Conservation (phyloP, 176 grass and related monocot genomes). For the Saccharum spontaneum region DNA sequence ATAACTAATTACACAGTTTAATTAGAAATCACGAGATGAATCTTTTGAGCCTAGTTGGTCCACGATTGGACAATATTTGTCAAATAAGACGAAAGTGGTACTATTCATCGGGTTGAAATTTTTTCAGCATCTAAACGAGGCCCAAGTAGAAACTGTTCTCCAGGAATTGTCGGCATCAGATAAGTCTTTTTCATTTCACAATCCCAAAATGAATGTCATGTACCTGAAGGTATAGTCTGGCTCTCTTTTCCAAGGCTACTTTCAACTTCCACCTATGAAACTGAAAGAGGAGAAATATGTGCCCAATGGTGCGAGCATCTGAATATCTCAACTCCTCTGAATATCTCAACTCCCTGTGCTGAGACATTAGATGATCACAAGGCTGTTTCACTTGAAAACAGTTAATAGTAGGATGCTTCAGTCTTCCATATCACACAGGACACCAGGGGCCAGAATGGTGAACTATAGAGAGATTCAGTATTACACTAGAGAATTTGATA, state of each 20-base stretch:
- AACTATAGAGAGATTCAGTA: constrained; percentile 20
- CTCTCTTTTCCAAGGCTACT: constrained; percentile 20
- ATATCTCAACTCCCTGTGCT: neutral
- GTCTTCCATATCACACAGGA: neutral
- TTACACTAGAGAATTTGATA: constrained; percentile 12
- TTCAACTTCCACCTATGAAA: constrained; percentile 19
- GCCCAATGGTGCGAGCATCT: neutral
- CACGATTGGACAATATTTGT: no score
- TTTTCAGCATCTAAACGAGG: no score
- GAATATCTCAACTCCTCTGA: neutral
- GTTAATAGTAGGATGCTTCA: neutral
- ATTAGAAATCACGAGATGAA: no score
- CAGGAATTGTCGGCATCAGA: constrained; percentile 39
- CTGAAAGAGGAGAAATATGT: neutral
- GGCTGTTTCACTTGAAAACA: neutral
- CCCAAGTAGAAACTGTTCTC: constrained; percentile 4
- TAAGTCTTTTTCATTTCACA: constrained; percentile 37
- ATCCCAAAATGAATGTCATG: constrained; percentile 41
- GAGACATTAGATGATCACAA: neutral
- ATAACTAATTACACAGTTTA: no score
- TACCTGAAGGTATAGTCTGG: constrained; percentile 31
- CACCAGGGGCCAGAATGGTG: neutral
- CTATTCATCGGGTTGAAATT: no score
- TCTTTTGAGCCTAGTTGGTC: no score
- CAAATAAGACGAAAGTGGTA: no score